Evolutionary conservation across 164 flowering plant species (phyloP), one percentile per base, ranked within the genome.

Genomic region (Macadamia integrifolia): DNA sequence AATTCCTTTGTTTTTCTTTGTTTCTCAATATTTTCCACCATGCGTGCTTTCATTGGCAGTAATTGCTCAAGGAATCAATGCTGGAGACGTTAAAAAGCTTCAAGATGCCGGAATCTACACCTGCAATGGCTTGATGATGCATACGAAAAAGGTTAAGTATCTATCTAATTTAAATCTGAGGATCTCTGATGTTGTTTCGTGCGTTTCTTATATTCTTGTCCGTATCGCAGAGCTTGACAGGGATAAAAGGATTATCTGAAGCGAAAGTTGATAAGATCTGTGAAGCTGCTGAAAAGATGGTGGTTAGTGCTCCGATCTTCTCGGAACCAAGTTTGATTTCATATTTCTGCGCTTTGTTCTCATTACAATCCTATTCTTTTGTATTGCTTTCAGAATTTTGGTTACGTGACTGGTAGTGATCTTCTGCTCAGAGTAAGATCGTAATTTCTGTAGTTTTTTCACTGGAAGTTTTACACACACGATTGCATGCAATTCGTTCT

Each of bases 41-140:
- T 18, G 17, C 56, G 62, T 35, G 58, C 23, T 10, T 9, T 32
- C 50, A 23, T 65, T 29, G 74, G 60, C 82, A 94, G 99, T 94
- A 74, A 92, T 84, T 62, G 28, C 97, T 69, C 98, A 87, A 64
- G 98, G 99, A 77, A 92, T 94, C 72, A 94, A 94, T 70, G 94
- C 98, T 46, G 99, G 99, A 65, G 99, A 95, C 67, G 86, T 95
- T 59, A 95, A 92, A 84, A 95, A 95, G 85, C 93, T 95, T 62
- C 99, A 95, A 75, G 98, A 95, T 80, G 99, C 99, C 53, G 99
- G 97, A 60, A 94, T 92, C 69, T 88, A 86, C 76, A 94, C 99
- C 68, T 90, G 97, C 85, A 92, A 94, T 76, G 99, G 99, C 68
- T 78, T 92, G 80, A 90, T 95, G 99, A 95, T 95, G 99, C 98